phyloP scores from a whole-genome alignment of 192 early-diverging fungal genomes.

The Podila clonocystis region DNA sequence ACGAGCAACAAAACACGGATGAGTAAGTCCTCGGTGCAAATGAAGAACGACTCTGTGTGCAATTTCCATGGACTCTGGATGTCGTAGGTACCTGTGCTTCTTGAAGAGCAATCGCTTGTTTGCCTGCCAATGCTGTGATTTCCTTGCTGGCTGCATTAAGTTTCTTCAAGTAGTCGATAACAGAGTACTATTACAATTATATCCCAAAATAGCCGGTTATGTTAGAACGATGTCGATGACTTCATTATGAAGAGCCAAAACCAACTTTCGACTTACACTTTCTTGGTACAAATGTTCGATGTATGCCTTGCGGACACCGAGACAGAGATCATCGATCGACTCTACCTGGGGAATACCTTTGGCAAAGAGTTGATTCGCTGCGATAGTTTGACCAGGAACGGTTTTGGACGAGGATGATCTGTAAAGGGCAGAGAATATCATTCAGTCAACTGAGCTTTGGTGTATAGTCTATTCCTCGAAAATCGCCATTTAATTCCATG shows the following conservation, averaged over 20 bases:
- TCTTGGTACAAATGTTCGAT: constrained; percentile 30
- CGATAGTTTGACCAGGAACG: constrained; percentile 17
- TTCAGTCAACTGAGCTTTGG: neutral
- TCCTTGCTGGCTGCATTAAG: constrained; percentile 45
- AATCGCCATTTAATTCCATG: neutral
- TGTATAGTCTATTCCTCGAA: too few species aligned
- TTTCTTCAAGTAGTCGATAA: constrained; percentile 33
- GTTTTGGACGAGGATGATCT: constrained; percentile 13
- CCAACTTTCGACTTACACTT: constrained; percentile 5
- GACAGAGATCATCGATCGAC: constrained; percentile 29
- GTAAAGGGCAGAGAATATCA: neutral
- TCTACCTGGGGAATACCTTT: neutral
- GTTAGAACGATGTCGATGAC: neutral
- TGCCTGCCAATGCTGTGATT: constrained; percentile 35
- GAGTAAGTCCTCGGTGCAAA: neutral
- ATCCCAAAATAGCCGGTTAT: neutral
- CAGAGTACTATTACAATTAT: constrained; percentile 5
- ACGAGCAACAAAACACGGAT: neutral
- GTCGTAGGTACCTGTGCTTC: constrained; percentile 26
- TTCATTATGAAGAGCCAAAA: neutral
- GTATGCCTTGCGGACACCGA: constrained; percentile 24
- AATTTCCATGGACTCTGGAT: neutral
- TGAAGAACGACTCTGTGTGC: neutral
- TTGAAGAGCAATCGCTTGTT: constrained; percentile 26
- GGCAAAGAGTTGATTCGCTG: neutral